These are phyloP conservation scores for Rhypophila decipiens DNA, from an alignment of 495 filamentous ascomycete species.

Conservation along the genomic window DNA sequence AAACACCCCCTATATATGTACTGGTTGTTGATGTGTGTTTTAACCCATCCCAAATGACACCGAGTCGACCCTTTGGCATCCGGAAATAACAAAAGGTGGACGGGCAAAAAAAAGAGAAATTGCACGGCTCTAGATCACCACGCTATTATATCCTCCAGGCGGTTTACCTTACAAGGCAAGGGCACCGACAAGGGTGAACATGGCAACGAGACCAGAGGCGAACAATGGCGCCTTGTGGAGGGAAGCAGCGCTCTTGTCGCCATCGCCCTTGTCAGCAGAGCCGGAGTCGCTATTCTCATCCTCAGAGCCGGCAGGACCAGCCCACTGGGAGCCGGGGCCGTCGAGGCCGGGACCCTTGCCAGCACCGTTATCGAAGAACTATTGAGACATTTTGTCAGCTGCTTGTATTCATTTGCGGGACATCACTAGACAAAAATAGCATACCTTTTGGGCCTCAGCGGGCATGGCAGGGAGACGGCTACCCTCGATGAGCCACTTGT, in stretches of 20 bases:
- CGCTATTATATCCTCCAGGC: no score
- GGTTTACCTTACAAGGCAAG: conserved; percentile 56
- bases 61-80: no score
- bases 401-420: not conserved
- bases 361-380: conserved; percentile 68
- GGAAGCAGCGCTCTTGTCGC: conserved; percentile 23
- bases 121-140: no score
- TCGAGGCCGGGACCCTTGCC: conserved; percentile 66
- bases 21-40: no score
- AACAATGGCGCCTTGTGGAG: conserved; percentile 47
- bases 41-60: no score
- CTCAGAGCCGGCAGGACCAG: conserved; percentile 23
- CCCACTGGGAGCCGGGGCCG: conserved; percentile 61
- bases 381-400: conserved; percentile 2
- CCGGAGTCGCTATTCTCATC: conserved; percentile 58
- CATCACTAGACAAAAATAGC: not conserved
- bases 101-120: no score
- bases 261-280: conserved; percentile 35
- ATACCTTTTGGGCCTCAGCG: conserved; percentile 45
- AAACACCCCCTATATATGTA: no score
- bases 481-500: conserved; percentile 65
- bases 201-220: conserved; percentile 47
- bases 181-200: conserved; percentile 63
- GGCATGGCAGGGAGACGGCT: conserved; percentile 72
- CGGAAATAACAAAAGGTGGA: no score